Percentiles rank a stretch among this genome's conserved stretches.
phyloP scores from a whole-genome alignment of 352 stramenopile species.

The Phytophthora europaea region DNA sequence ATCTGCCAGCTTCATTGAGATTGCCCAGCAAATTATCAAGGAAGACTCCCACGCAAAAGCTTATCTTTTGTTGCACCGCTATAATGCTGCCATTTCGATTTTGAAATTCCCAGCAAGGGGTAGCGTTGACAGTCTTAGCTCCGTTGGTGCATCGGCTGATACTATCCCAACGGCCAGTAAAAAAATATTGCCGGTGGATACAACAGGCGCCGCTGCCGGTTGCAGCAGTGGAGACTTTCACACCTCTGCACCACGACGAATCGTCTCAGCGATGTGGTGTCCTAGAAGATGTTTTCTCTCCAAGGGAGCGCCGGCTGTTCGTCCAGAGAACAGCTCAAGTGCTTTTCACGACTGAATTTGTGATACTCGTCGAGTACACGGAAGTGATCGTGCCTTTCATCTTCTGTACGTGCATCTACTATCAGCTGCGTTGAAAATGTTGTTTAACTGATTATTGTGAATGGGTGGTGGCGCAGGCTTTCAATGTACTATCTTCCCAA shows the following conservation, averaged over 20 bases:
- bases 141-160: not conserved
- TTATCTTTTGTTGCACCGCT: not conserved
- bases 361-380: conserved; percentile 40
- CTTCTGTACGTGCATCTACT: conserved; percentile 23
- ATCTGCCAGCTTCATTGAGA: conserved; percentile 12
- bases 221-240: conserved; percentile 1
- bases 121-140: not conserved
- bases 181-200: conserved; percentile 2
- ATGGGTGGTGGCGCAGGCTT: not conserved
- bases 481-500: not conserved
- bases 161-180: not conserved
- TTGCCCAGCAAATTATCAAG: conserved; percentile 12
- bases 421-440: not conserved
- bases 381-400: conserved; percentile 41
- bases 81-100: not conserved
- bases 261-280: not conserved
- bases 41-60: conserved; percentile 14
- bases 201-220: not conserved
- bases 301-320: conserved; percentile 9
- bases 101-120: not conserved
- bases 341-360: conserved; percentile 39
- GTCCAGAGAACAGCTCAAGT: conserved; percentile 17
- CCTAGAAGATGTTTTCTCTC: not conserved
- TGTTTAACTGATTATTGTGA: not conserved
- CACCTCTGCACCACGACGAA: conserved; percentile 3